phyloP scores from a whole-genome alignment of 164 flowering plant species.

The Macadamia integrifolia region DNA sequence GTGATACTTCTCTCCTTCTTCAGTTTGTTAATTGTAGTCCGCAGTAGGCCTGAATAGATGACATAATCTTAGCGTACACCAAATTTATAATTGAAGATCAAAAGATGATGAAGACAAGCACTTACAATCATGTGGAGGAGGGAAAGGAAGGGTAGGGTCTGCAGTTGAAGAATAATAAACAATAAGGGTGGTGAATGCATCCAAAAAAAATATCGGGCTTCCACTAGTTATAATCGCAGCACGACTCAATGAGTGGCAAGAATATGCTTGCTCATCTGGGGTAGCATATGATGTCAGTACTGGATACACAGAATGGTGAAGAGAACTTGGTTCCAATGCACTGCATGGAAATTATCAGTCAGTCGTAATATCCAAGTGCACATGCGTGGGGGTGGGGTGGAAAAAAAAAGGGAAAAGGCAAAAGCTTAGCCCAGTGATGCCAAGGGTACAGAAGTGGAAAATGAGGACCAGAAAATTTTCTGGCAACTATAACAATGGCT shows the following conservation, averaged over 20 bases:
- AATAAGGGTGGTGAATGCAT: conserved; percentile 87
- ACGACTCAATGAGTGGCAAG: conserved; percentile 97
- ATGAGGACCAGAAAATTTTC: too few species aligned
- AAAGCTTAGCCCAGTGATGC: too few species aligned
- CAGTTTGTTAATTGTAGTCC: conserved; percentile 75
- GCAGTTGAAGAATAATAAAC: conserved; percentile 95
- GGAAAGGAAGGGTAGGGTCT: conserved; percentile 82
- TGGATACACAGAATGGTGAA: conserved; percentile 88
- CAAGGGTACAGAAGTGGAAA: too few species aligned
- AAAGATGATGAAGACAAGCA: background rate
- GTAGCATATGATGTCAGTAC: conserved; percentile 67
- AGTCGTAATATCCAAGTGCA: background rate
- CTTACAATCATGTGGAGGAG: conserved; percentile 99
- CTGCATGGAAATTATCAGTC: conserved; percentile 42
- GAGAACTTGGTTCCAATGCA: conserved; percentile 90
- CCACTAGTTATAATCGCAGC: conserved; percentile 93
- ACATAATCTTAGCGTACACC: conserved; percentile 2
- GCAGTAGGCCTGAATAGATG: conserved; percentile 56
- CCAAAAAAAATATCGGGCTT: conserved; percentile 94
- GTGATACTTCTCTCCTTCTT: conserved; percentile 93
- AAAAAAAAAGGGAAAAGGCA: too few species aligned
- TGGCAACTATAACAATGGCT: too few species aligned
- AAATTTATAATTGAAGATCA: background rate
- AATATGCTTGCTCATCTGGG: conserved; percentile 92
- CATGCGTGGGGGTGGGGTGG: too few species aligned